Percentiles rank a stretch among this genome's conserved stretches.
Conservation (phyloP, 73 alveolate species). For the Tetrahymena borealis region DNA sequence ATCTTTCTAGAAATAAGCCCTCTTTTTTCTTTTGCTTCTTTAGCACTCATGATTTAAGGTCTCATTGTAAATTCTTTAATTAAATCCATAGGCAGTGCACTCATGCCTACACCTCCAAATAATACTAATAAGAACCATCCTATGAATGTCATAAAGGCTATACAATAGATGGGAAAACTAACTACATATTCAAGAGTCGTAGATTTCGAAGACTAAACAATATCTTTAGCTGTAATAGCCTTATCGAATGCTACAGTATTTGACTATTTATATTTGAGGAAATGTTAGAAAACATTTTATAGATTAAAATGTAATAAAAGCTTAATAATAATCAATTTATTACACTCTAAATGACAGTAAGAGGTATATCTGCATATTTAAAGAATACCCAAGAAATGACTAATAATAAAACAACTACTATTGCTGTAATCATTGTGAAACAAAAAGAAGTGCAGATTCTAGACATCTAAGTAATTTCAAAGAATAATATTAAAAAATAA, state of each 20-base stretch:
- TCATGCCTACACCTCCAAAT: slow-evolving; percentile 49
- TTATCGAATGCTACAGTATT: background rate
- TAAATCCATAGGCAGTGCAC: slow-evolving; percentile 44
- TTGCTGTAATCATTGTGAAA: background rate
- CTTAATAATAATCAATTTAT: background rate
- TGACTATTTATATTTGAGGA: background rate
- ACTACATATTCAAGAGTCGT: background rate
- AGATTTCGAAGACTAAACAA: background rate
- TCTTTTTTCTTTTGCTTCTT: slow-evolving; percentile 21
- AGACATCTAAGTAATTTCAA: background rate
- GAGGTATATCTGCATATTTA: background rate
- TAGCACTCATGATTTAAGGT: slow-evolving; percentile 17
- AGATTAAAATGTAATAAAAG: too few species aligned
- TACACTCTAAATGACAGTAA: background rate
- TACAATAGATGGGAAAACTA: slow-evolving; percentile 24
- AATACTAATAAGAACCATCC: slow-evolving; percentile 46
- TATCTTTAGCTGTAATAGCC: background rate
- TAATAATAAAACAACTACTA: background rate
- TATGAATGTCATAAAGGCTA: slow-evolving; percentile 36
- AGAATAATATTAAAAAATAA: background rate
- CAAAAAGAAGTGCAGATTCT: background rate
- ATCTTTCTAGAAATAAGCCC: background rate
- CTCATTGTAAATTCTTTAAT: slow-evolving; percentile 14
- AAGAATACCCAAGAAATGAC: background rate
- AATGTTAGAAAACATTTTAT: too few species aligned